Percentiles rank a stretch among this genome's conserved stretches.
Evolutionary conservation across 306 rosid genomes (phyloP).

Genomic region (Prinsepia uniflora): DNA sequence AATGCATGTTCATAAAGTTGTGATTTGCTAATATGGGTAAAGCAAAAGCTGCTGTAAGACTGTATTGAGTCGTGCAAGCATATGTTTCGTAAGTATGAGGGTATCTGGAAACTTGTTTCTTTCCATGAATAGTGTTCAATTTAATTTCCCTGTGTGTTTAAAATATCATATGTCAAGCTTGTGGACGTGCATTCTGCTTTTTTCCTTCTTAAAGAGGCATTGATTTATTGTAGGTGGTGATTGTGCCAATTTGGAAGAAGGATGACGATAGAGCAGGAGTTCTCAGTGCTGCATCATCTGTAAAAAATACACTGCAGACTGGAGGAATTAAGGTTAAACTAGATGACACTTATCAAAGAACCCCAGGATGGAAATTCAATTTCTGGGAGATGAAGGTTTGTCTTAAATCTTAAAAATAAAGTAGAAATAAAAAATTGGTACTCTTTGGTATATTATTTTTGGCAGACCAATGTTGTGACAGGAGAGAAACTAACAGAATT

Average conservation of each 20-base stretch:
- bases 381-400: slow-evolving; percentile 99
- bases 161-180: background rate
- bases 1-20: background rate
- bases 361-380: slow-evolving; percentile 99
- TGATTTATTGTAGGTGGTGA: slow-evolving; percentile 65
- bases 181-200: background rate
- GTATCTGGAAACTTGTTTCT: background rate
- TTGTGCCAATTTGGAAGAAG: slow-evolving; percentile 93
- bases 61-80: background rate
- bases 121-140: background rate
- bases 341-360: slow-evolving; percentile 83
- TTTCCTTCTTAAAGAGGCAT: slow-evolving; percentile 3
- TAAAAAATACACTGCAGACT: slow-evolving; percentile 51
- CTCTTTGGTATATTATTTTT: slow-evolving; percentile 13
- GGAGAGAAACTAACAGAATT: background rate
- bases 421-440: background rate
- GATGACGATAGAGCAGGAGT: slow-evolving; percentile 66
- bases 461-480: slow-evolving; percentile 4
- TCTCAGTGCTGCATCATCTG: slow-evolving; percentile 63
- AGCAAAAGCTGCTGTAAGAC: background rate
- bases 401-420: slow-evolving; percentile 14
- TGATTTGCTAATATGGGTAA: background rate
- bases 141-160: background rate
- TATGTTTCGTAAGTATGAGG: background rate
- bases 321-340: slow-evolving; percentile 76